Conservation (phyloP, 1,284 basidiomycete species). For the Malassezia vespertilionis region DNA sequence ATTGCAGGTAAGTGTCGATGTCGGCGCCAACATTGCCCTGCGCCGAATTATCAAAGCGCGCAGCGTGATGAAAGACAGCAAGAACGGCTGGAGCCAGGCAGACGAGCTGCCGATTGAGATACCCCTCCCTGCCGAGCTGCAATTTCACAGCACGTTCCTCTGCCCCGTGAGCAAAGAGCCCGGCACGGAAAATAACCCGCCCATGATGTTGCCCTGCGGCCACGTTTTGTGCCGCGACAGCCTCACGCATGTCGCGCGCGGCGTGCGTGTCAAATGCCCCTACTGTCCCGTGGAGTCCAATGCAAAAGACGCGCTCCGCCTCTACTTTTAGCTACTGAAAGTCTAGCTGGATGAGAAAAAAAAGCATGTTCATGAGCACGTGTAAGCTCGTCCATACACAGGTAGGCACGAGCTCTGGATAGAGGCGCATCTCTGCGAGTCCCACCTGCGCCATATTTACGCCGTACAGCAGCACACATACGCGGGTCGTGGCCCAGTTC, state of each 20-base stretch:
- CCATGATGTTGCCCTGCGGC: conserved; percentile 92
- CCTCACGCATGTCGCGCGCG: conserved; percentile 53
- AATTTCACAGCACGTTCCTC: conserved; percentile 92
- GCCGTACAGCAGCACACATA: conserved; percentile 50
- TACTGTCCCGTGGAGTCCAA: conserved; percentile 41
- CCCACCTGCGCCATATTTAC: conserved; percentile 53
- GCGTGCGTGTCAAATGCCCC: conserved; percentile 36
- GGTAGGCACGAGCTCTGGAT: conserved; percentile 49
- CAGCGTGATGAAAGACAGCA: conserved; percentile 78
- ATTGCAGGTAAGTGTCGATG: conserved; percentile 71
- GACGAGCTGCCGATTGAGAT: conserved; percentile 92
- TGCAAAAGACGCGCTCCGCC: conserved; percentile 26
- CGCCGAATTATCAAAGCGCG: conserved; percentile 81
- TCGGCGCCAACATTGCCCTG: conserved; percentile 78
- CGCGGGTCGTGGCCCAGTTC: conserved; percentile 49
- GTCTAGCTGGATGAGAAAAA: conserved; percentile 49
- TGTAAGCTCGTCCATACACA: conserved; percentile 53
- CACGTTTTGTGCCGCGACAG: conserved; percentile 52
- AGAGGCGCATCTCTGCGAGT: conserved; percentile 52
- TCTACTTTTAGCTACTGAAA: conserved; percentile 37
- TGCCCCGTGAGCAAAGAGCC: conserved; percentile 98
- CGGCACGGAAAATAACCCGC: conserved; percentile 80
- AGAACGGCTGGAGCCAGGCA: conserved; percentile 77
- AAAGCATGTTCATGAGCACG: conserved; percentile 54
- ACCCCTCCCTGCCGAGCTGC: conserved; percentile 60